Conservation (phyloP, 2,329 filamentous ascomycete genomes). For the Cercospora canescens region DNA sequence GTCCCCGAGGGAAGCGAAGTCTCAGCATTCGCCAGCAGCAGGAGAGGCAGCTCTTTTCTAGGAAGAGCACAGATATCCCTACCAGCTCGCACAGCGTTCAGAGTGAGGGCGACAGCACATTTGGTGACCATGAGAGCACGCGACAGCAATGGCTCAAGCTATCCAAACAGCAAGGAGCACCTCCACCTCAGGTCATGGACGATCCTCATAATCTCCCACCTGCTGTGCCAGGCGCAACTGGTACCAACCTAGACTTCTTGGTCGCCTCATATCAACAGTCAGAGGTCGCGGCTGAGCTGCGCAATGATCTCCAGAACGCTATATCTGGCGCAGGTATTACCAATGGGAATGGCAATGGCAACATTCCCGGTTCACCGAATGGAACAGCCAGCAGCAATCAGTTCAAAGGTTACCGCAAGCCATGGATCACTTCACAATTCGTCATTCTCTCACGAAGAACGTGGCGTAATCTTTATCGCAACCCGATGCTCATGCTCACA, state of each 20-base stretch:
- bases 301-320: constrained; percentile 75
- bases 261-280: constrained; percentile 76
- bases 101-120: constrained; percentile 55
- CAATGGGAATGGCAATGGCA: constrained; percentile 54
- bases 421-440: constrained; percentile 81
- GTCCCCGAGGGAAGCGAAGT: constrained; percentile 69
- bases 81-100: constrained; percentile 49
- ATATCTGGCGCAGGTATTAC: constrained; percentile 64
- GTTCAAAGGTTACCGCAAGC: constrained; percentile 77
- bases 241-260: constrained; percentile 79
- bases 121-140: constrained; percentile 40
- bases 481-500: constrained; percentile 96
- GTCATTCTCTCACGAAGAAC: constrained; percentile 85
- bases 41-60: constrained; percentile 85
- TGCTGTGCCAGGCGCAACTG: constrained; percentile 49
- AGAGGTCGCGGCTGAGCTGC: constrained; percentile 70
- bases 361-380: constrained; percentile 49
- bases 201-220: constrained; percentile 43
- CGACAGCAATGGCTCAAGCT: constrained; percentile 63
- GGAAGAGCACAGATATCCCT: constrained; percentile 64
- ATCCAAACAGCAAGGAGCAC: constrained; percentile 49
- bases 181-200: constrained; percentile 57
- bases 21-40: constrained; percentile 84
- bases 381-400: constrained; percentile 44
- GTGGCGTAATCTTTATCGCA: constrained; percentile 96